Evolutionary conservation across 257 asterid species (phyloP).

Genomic region (Nicotiana undulata): DNA sequence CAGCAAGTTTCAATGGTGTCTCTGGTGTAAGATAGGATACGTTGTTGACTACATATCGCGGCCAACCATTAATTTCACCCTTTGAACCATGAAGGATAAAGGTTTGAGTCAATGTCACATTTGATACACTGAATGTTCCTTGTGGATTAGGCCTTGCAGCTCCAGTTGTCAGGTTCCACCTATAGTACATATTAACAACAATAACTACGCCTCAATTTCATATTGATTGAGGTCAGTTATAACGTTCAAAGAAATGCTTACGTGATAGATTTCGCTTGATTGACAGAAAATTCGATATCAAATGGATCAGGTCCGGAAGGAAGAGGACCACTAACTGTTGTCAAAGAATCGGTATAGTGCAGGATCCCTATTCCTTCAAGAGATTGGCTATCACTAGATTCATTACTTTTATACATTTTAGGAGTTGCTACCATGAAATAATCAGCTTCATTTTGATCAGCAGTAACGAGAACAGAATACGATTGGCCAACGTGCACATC

Average conservation of each 20-base stretch:
- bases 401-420: slow-evolving; percentile 18
- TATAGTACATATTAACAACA: slow-evolving; percentile 9
- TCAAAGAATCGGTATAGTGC: slow-evolving; percentile 43
- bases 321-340: slow-evolving; percentile 33
- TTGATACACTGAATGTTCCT: slow-evolving; percentile 61
- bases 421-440: slow-evolving; percentile 61
- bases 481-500: slow-evolving; percentile 79
- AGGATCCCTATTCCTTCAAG: slow-evolving; percentile 47
- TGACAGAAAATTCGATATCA: slow-evolving; percentile 35
- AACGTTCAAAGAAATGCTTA: slow-evolving; percentile 5
- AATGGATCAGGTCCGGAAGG: slow-evolving; percentile 59
- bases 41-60: slow-evolving; percentile 38
- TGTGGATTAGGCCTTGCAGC: slow-evolving; percentile 75
- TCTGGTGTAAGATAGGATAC: slow-evolving; percentile 39
- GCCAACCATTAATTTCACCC: slow-evolving; percentile 2
- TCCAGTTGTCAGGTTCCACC: slow-evolving; percentile 60
- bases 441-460: slow-evolving; percentile 33
- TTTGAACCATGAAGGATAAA: slow-evolving; percentile 40
- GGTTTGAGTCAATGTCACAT: slow-evolving; percentile 48
- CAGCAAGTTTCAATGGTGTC: slow-evolving; percentile 54
- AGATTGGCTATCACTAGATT: neutral
- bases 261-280: slow-evolving; percentile 57
- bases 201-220: neutral
- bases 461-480: slow-evolving; percentile 58
- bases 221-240: neutral